Evolutionary conservation across 495 filamentous ascomycete genomes (phyloP), one percentile per base, ranked within the genome.

Genomic region (Neurospora sp.): DNA sequence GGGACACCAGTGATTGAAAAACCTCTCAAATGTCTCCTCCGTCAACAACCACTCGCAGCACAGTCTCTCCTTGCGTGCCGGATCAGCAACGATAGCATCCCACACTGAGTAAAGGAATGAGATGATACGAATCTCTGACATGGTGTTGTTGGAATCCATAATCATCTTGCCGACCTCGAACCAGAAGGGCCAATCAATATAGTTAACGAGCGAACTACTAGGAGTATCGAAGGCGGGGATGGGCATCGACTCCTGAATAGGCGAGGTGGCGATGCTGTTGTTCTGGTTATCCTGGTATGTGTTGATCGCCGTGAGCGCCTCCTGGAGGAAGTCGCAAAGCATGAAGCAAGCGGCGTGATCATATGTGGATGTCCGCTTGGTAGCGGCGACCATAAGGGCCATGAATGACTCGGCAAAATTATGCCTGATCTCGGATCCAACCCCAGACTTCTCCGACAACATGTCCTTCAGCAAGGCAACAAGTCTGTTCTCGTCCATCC

Each of bases 1-100:
- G 2, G 96, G 96, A 82, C 95, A 98, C 96, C 96, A 99, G 79
- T 98, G 94, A 78, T 91, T 94, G 83, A 99, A 99, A 75, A 94
- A 90, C 72, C 88, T 90, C 69, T 93, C 89, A 80, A 98, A 98
- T 19, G 90, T 85, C 45, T 91, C 86, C 74, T 92, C 90, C 34
- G 89, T 86, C n/a, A 99, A 78, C 39, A 99, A 83, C 86, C 96
- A 96, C 21, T 90, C 90, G 3, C 93, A 76, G 78, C 93, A 97
- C 31, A 97, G 79, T 10, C 85, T 81, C 36, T 89, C 86, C 80
- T 96, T 97, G 70, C 93, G 88, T 42, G 84, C 82, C 19, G 91
- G 88, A 54, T 93, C 89, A 21, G 82, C 85, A 4, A 87, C 84
- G 78, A 97, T 88, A 7, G 88, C 88, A 71, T 90, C 89, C 96